Base-by-base conservation (phyloP, 1,139 yeast species). In the Diutina scorzettiae region DNA sequence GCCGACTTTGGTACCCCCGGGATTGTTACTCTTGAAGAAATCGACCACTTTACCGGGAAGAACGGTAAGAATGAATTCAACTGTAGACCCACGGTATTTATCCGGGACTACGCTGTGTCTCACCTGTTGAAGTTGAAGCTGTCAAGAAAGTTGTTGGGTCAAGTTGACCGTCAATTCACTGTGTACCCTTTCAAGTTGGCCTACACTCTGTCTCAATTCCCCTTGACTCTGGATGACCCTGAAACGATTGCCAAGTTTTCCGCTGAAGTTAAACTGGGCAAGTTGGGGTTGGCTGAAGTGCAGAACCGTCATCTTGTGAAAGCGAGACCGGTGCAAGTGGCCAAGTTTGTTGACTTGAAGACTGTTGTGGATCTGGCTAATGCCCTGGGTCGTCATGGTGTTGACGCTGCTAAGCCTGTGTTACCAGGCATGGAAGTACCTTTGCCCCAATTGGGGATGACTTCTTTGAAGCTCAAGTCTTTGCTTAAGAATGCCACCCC, bases 131-230 rank as follows among this genome's bases (percentile, higher is more conserved):
- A 81, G 56, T 68, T 89, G 53, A 80, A 76, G 56, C 71, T 86
- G 21, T 71, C 95, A 4, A 77, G 95, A 60, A 73, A 72, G 48
- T 69, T 89, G 45, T 68, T 89, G 51, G 70, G 78, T 37, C 75
- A 74, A 48, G 73, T 86, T 47, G 95, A 86, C 58, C 76, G 75
- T 50, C 60, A 68, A 37, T 75, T 80, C 53, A 84, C 96, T 19
- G 97, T 91, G 33, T 91, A 75, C 61, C 97, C 98, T 45, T 86
- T 91, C 70, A 89, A 87, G 62, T 69, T 89, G 49, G 66, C 82
- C 42, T 79, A 81, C 58, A 63, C 81, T 42, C 69, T 82, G 14
- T 66, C 69, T 20, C 54, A 62, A 40, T 78, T 80, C 71, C 86
- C 89, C 50, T 60, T 78, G 40, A 59, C 69, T 42, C 52, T 63